Evolutionary conservation across 2,329 filamentous ascomycete genomes (phyloP).

Genomic region (Paracamarosporium sp.): DNA sequence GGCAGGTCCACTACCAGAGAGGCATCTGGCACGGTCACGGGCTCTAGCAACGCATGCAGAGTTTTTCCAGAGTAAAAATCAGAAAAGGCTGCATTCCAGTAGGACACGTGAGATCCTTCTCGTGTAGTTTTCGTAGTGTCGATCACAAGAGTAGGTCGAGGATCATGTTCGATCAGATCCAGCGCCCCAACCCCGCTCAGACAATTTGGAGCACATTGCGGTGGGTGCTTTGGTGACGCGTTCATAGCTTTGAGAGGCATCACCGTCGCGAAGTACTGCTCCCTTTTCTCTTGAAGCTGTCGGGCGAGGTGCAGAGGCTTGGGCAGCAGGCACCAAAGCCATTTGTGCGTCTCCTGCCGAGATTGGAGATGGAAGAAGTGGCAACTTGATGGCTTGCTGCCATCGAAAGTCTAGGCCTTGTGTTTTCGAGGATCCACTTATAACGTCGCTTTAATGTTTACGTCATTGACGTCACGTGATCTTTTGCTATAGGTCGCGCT

Average conservation of each 20-base stretch:
- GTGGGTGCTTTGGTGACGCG: neutral
- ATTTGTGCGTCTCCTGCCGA: neutral
- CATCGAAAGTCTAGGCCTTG: neutral
- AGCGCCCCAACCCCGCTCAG: constrained; percentile 24
- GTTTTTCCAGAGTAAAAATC: constrained; percentile 15
- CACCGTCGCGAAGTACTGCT: neutral
- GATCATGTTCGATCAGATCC: constrained; percentile 27
- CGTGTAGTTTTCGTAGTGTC: constrained; percentile 9
- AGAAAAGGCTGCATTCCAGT: constrained; percentile 30
- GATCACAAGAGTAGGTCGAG: constrained; percentile 26
- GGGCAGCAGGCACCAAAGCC: neutral
- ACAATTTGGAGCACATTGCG: constrained; percentile 9
- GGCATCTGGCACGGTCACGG: neutral
- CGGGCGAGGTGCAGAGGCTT: neutral
- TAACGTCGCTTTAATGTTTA: neutral
- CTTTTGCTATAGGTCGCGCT: no score
- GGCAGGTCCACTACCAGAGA: neutral
- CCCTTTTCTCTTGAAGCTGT: neutral
- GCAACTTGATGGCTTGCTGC: neutral
- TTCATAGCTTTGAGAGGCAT: neutral
- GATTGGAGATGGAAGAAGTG: neutral
- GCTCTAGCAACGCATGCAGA: constrained; percentile 13
- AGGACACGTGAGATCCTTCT: constrained; percentile 13
- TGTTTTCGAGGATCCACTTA: neutral
- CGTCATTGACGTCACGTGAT: neutral